phyloP scores from a whole-genome alignment of 352 stramenopile species.

The Phytophthora lateralis region DNA sequence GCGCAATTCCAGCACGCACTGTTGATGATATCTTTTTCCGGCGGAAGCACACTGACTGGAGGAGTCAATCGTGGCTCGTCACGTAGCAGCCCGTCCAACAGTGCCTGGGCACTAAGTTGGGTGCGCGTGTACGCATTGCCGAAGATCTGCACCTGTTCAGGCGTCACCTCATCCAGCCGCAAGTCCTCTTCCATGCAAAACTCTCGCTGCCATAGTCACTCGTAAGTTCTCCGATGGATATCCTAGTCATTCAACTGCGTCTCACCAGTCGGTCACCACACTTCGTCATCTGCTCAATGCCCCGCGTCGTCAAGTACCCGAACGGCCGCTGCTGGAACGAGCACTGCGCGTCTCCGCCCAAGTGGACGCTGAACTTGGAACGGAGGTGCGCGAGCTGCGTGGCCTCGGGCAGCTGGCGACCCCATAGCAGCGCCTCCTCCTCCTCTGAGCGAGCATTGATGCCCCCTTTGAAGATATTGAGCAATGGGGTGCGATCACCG shows the following conservation, averaged over 20 bases:
- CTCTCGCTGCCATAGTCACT: constrained; percentile 27
- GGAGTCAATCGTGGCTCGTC: constrained; percentile 42
- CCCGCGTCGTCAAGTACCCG: constrained; percentile 65
- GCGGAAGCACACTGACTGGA: constrained; percentile 60
- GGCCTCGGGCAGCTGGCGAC: constrained; percentile 44
- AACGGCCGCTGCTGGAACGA: constrained; percentile 67
- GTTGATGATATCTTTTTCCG: constrained; percentile 81
- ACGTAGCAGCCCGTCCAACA: constrained; percentile 57
- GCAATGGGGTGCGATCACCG: constrained; percentile 77
- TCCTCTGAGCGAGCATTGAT: constrained; percentile 30
- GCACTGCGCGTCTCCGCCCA: constrained; percentile 14
- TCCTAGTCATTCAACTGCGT: not conserved
- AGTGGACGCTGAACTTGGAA: constrained; percentile 34
- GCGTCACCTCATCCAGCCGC: constrained; percentile 37
- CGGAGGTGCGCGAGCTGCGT: constrained; percentile 45
- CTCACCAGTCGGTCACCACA: constrained; percentile 58
- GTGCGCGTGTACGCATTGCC: constrained; percentile 80
- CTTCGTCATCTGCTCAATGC: constrained; percentile 70
- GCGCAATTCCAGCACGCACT: constrained; percentile 41
- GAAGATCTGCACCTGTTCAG: constrained; percentile 57
- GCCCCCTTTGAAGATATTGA: constrained; percentile 67
- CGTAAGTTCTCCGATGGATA: constrained; percentile 5
- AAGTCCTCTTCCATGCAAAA: constrained; percentile 54
- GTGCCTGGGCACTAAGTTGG: constrained; percentile 74
- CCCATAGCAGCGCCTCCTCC: constrained; percentile 53